Base-by-base conservation (phyloP, 805 yeast genomes). In the Zygosaccharomyces kombuchaensis region DNA sequence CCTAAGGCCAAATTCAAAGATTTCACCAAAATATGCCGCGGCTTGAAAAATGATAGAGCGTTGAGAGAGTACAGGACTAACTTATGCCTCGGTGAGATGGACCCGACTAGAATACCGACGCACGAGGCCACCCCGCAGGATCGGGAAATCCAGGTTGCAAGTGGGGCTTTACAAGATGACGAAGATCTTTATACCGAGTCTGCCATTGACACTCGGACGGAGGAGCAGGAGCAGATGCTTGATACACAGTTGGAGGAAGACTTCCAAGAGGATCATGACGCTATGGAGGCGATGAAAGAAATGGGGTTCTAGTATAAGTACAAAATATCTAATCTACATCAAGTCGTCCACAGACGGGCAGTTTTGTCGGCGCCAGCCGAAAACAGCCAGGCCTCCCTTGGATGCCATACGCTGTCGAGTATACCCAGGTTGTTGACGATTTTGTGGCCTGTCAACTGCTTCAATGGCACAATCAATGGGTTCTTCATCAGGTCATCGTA, bases 351-450 rank as follows among this genome's bases (percentile, higher is more conserved):
- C 60, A 93, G 71, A 61, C 96, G 81, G 5, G 97, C 98, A 34
- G 88, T 81, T 50, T 95, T 88, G 68, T 93, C 99, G 17, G 98
- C 98, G 58, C 98, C 99, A 9, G 96, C 87, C 63, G 93, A 83
- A 66, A 93, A 89, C 62, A 93, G 74, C 99, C 99, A 93, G 0
- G 99, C 96, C 70, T 93, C 98, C 58, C 83, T 81, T 54, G 98
- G 98, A 74, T 93, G 99, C 99, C 99, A 93, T 40, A 79, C 78
- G 40, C 85, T 78, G 61, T 82, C 84, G 61, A 93, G 74, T 12
- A 93, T 95, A 62, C 99, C 99, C 46, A 93, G 71, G 60, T 85
- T 83, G 56, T 79, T 78, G 16, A 80, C 71, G 38, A 88, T 76
- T 64, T 84, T 82, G 69, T 93, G 99, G 9, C 98, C 99, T 36